Evolutionary conservation across 2,329 filamentous ascomycete species (phyloP).

Genomic region (Chaetomium strumarium): DNA sequence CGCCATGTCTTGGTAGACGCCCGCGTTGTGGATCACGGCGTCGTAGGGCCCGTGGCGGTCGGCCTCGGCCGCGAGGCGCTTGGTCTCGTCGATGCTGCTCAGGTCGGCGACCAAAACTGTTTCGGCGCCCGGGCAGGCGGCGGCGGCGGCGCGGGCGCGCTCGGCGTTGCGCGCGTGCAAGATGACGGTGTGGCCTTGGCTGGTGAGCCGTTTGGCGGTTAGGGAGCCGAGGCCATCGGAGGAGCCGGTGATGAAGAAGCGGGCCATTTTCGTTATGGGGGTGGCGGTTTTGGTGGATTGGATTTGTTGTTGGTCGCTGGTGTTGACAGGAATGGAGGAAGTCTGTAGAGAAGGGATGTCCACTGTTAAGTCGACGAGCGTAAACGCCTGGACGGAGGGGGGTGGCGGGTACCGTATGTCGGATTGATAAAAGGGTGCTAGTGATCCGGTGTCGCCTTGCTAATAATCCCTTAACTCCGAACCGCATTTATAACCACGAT

Average conservation of each 20-base stretch:
- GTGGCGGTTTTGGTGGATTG: too few relatives aligned
- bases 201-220: conserved; percentile 44
- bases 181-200: conserved; percentile 48
- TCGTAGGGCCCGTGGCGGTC: conserved; percentile 48
- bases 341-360: too few relatives aligned
- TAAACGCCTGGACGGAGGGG: too few relatives aligned
- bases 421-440: too few relatives aligned
- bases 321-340: too few relatives aligned
- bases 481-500: too few relatives aligned
- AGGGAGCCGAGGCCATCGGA: conserved; percentile 50
- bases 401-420: too few relatives aligned
- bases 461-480: too few relatives aligned
- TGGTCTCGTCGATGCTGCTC: conserved; percentile 43
- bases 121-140: conserved; percentile 44
- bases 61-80: conserved; percentile 44
- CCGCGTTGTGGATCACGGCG: conserved; percentile 53
- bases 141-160: conserved; percentile 43
- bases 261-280: conserved; percentile 19
- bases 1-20: conserved; percentile 38
- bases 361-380: too few relatives aligned
- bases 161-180: conserved; percentile 52
- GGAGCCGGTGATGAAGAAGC: conserved; percentile 47
- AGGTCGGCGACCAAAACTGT: conserved; percentile 49
- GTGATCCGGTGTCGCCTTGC: too few relatives aligned
- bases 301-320: too few relatives aligned